Percentiles rank a stretch among this genome's conserved stretches.
Conservation (phyloP, 768 basidiomycete species). For the Hydnum rufescens region DNA sequence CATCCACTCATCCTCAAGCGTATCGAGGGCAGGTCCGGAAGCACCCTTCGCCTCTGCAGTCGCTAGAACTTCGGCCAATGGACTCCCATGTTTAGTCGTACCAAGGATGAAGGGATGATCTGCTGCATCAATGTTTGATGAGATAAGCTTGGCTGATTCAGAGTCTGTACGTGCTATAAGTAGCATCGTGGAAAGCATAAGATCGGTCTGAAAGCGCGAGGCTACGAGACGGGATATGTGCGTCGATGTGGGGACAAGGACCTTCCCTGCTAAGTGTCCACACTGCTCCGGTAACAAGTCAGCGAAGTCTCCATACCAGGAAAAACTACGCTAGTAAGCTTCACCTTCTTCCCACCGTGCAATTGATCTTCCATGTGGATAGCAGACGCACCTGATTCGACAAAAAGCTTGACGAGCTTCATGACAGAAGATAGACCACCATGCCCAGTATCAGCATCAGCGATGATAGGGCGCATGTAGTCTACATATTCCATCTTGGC, state of each 20-base stretch:
- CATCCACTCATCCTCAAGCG: conserved; percentile 60
- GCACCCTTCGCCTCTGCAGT: conserved; percentile 45
- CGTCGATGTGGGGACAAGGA: conserved; percentile 76
- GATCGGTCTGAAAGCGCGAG: conserved; percentile 76
- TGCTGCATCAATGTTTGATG: conserved; percentile 57
- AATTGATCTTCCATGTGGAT: conserved; percentile 91
- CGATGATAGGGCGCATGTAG: conserved; percentile 82
- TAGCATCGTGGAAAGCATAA: conserved; percentile 73
- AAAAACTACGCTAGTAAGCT: too few species aligned
- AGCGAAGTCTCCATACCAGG: too few species aligned
- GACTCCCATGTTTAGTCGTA: conserved; percentile 21
- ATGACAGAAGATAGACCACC: conserved; percentile 86
- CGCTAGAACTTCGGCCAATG: conserved; percentile 47
- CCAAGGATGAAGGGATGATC: conserved; percentile 45
- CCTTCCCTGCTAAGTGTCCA: conserved; percentile 81
- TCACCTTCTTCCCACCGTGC: conserved; percentile 87
- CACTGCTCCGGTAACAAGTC: conserved; percentile 25
- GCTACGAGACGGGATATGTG: conserved; percentile 72
- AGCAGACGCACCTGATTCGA: conserved; percentile 81
- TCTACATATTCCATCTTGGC: conserved; percentile 61
- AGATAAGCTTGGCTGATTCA: conserved; percentile 67
- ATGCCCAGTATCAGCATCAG: conserved; percentile 93
- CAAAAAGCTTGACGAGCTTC: conserved; percentile 86
- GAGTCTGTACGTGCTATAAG: conserved; percentile 86
- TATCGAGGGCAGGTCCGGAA: conserved; percentile 47